Evolutionary conservation across 2,329 filamentous ascomycete species (phyloP).

Genomic region (Hymenoscyphus scutula): DNA sequence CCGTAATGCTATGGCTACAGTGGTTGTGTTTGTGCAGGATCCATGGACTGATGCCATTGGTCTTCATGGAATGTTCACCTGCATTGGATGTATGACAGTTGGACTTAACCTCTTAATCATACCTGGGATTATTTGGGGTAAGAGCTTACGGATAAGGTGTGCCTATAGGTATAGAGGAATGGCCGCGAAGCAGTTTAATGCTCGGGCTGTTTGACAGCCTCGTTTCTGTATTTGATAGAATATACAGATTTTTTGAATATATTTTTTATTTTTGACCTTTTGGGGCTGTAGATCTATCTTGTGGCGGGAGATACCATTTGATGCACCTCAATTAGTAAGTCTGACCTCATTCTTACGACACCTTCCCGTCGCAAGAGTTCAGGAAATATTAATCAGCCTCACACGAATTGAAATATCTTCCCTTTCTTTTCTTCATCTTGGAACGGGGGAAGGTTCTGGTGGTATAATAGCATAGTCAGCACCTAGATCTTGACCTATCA

Average conservation of each 20-base stretch:
- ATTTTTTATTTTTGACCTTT: not conserved
- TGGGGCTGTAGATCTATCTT: not conserved
- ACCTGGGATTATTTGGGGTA: conserved; percentile 14
- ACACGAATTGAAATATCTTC: not conserved
- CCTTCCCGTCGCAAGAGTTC: not conserved
- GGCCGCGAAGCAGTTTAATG: conserved; percentile 8
- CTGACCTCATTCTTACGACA: not conserved
- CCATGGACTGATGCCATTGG: conserved; percentile 35
- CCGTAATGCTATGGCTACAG: conserved; percentile 44
- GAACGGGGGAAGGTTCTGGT: not conserved
- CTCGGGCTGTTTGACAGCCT: conserved; percentile 8
- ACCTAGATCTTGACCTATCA: not conserved
- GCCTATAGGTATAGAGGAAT: not conserved
- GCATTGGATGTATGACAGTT: not conserved
- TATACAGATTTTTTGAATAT: too few species aligned
- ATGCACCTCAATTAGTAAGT: not conserved
- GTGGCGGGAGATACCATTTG: not conserved
- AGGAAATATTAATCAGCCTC: not conserved
- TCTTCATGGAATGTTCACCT: conserved; percentile 42
- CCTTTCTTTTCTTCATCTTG: not conserved
- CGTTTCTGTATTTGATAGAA: not conserved
- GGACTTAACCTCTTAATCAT: conserved; percentile 8
- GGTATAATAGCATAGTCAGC: not conserved
- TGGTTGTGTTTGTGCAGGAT: conserved; percentile 45
- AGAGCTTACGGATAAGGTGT: conserved; percentile 5